Base-by-base conservation (phyloP, 192 early-diverging fungal species). In the Lobosporangium transversale region DNA sequence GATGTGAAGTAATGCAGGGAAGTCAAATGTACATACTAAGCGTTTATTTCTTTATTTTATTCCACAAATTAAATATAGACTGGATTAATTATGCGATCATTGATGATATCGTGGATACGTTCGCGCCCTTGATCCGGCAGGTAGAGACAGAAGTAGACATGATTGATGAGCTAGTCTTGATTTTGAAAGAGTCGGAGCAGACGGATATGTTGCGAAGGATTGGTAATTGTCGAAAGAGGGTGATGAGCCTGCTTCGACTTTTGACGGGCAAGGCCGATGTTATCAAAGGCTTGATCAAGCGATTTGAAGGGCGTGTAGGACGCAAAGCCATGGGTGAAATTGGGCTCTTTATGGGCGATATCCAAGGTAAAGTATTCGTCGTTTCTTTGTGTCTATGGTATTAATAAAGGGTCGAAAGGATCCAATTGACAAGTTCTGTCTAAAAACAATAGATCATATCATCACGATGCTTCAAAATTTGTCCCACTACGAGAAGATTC, bases 111-210 rank as follows among this genome's bases (percentile, higher is more conserved):
- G 91, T 89, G 2, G 94, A 95, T 62, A 79, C 83, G 0, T 93
- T 94, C 74, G 89, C 90, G 47, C 93, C 94, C 15, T 53, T 91
- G 29, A 83, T 95, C 58, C 68, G 78, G n/a, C 81, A 87, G 53
- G 85, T 94, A n/a, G 93, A 95, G 64, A 61, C 89, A 14, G 94
- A 95, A 66, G 90, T 91, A 1, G 88, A 92, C 58, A 83, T 89
- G 23, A 92, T 95, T 53, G 94, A 95, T 63, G 93, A 95, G 50
- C 71, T 95, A 9, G 92, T 94, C 6, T 53, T 95, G 36, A 88
- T 93, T 20, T 66, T 92, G 30, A 90, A 88, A 23, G 86, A 92
- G 68, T 86, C 88, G 0, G 94, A 94, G 47, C 83, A 81, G 17
- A 33, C 74, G 10, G 84, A 85, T 50, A 86, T 87, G 86, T 43